A percentile compares a stretch with the other conserved stretches of the same genome.
Conservation (phyloP, 495 filamentous ascomycete genomes). For the Cryomyces minteri region DNA sequence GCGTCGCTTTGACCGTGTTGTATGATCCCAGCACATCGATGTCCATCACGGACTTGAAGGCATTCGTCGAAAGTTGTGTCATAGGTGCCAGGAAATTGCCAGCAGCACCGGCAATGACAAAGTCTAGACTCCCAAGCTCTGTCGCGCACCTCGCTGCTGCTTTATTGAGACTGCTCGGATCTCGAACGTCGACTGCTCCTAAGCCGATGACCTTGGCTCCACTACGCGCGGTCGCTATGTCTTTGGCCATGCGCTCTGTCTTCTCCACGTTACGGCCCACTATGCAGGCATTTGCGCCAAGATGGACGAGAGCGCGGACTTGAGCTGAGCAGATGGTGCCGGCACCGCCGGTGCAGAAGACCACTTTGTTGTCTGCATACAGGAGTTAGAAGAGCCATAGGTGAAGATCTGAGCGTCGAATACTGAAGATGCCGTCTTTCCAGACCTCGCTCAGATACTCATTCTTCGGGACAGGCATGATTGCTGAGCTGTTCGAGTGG, state of each 20-base stretch:
- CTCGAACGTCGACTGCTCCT: conserved; percentile 68
- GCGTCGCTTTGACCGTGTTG: conserved; percentile 83
- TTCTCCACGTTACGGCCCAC: conserved; percentile 81
- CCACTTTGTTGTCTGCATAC: conserved; percentile 51
- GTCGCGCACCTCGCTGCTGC: conserved; percentile 62
- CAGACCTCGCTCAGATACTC: conserved; percentile 67
- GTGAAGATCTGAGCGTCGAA: conserved; percentile 5
- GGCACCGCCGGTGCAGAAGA: conserved; percentile 90
- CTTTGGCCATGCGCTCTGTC: conserved; percentile 58
- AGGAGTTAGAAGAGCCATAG: neutral
- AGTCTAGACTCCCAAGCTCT: conserved; percentile 79
- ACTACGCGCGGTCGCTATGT: conserved; percentile 57
- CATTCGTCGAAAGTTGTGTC: conserved; percentile 60
- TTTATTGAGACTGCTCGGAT: conserved; percentile 42
- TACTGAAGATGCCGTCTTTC: conserved; percentile 74
- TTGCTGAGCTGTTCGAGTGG: conserved; percentile 1
- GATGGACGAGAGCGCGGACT: conserved; percentile 73
- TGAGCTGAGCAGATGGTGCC: conserved; percentile 89
- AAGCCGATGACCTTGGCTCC: conserved; percentile 77
- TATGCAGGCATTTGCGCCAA: conserved; percentile 88
- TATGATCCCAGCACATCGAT: conserved; percentile 89
- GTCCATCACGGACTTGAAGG: conserved; percentile 89
- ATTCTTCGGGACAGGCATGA: conserved; percentile 48
- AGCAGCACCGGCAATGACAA: conserved; percentile 84
- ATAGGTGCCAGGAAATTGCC: conserved; percentile 93